These are phyloP conservation scores for Thelephora terrestris DNA, from an alignment of 1,284 basidiomycete species.

Conservation along the genomic window DNA sequence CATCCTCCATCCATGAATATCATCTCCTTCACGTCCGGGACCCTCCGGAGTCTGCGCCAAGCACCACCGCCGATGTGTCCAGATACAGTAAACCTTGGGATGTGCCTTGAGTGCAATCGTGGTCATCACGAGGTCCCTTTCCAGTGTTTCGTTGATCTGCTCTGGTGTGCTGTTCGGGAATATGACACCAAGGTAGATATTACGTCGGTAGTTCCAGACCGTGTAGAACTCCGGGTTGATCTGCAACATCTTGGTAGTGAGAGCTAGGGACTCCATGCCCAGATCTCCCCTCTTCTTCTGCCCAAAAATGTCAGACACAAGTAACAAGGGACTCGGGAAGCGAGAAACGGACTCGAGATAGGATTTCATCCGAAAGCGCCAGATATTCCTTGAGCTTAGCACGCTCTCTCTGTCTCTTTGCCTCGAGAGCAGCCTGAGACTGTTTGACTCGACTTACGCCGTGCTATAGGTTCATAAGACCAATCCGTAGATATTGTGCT, in stretches of 20 bases:
- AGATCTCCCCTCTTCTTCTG: conserved; percentile 64
- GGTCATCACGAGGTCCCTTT: conserved; percentile 73
- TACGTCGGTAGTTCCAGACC: conserved; percentile 84
- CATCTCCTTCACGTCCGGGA: conserved; percentile 31
- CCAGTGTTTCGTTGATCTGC: conserved; percentile 54
- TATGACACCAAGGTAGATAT: conserved; percentile 65
- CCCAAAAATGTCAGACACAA: conserved; percentile 4
- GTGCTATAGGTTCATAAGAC: conserved; percentile 42
- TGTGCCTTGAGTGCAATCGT: conserved; percentile 69
- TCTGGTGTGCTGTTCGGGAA: conserved; percentile 59
- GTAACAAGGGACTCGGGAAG: background rate
- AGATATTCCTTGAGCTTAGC: conserved; percentile 71
- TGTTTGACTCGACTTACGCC: conserved; percentile 65
- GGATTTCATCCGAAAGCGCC: conserved; percentile 51
- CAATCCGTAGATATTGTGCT: conserved; percentile 19
- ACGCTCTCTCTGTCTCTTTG: conserved; percentile 59
- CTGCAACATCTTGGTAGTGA: conserved; percentile 70
- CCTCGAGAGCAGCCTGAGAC: conserved; percentile 52
- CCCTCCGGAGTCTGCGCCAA: conserved; percentile 73
- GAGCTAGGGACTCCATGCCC: conserved; percentile 56
- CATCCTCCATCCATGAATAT: conserved; percentile 57
- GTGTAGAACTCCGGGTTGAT: conserved; percentile 89
- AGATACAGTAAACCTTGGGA: conserved; percentile 95
- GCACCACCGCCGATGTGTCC: conserved; percentile 94
- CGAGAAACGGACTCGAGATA: conserved; percentile 45